phyloP scores from a whole-genome alignment of 192 early-diverging fungal genomes.

The Cetraspora pellucida region DNA sequence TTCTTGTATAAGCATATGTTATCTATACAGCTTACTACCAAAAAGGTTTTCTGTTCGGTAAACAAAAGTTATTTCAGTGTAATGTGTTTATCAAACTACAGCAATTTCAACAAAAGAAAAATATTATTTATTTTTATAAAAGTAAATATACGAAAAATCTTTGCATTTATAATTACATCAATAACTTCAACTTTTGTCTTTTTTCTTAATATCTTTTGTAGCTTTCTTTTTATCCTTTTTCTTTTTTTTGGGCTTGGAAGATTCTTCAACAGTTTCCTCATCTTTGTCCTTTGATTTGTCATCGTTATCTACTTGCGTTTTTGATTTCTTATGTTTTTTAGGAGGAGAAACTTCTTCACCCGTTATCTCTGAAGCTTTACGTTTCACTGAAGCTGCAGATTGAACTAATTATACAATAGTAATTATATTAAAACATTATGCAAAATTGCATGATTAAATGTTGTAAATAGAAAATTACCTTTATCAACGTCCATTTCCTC shows the following conservation, averaged over 20 bases:
- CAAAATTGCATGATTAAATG: not conserved
- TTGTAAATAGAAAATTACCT: not conserved
- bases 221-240: not conserved
- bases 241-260: not conserved
- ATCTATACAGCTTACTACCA: too few relatives aligned
- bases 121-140: too few relatives aligned
- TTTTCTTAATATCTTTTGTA: too few relatives aligned
- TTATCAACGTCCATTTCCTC: conserved; percentile 9
- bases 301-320: not conserved
- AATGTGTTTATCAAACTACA: too few relatives aligned
- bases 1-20: too few relatives aligned
- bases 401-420: not conserved
- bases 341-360: not conserved
- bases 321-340: not conserved
- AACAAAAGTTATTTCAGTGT: too few relatives aligned
- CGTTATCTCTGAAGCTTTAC: not conserved
- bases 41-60: too few relatives aligned
- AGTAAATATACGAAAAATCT: too few relatives aligned
- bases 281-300: not conserved
- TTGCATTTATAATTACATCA: too few relatives aligned
- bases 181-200: too few relatives aligned
- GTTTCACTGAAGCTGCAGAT: not conserved
- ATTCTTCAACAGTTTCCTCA: not conserved
- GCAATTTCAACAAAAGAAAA: too few relatives aligned
- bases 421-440: not conserved